Conservation (phyloP, 2,329 filamentous ascomycete genomes). For the Fusarium sp. region DNA sequence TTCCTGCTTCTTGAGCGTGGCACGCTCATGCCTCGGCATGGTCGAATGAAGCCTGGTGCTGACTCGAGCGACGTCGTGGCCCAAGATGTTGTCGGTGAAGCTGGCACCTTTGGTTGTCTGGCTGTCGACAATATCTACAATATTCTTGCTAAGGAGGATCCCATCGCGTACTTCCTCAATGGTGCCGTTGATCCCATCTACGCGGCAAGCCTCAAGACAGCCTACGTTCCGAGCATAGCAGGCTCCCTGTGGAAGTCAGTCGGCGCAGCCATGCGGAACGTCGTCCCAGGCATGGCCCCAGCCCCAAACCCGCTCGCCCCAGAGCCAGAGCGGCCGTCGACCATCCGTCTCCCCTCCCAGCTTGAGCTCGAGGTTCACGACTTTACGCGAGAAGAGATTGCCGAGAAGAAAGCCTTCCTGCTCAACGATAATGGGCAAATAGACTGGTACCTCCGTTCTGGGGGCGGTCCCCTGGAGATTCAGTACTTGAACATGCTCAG, state of each 20-base stretch:
- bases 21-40: conserved; percentile 79
- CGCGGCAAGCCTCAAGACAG: conserved; percentile 79
- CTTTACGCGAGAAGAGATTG: conserved; percentile 91
- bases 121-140: conserved; percentile 98
- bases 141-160: conserved; percentile 76
- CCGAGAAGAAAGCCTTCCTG: conserved; percentile 86
- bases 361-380: conserved; percentile 97
- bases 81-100: conserved; percentile 77
- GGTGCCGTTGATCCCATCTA: conserved; percentile 88
- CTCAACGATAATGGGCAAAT: conserved; percentile 98
- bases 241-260: conserved; percentile 74
- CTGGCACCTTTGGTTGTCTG: conserved; percentile 86
- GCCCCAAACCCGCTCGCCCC: conserved; percentile 45
- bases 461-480: conserved; percentile 89
- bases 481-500: conserved; percentile 98
- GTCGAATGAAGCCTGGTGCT: conserved; percentile 79
- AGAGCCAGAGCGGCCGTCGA: conserved; percentile 52
- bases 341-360: conserved; percentile 67
- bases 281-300: conserved; percentile 66
- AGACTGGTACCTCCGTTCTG: conserved; percentile 87
- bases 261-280: conserved; percentile 70
- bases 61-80: conserved; percentile 71
- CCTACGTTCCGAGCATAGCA: conserved; percentile 81
- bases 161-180: conserved; percentile 93
- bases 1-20: conserved; percentile 87